These are phyloP conservation scores for Leishmania braziliensis DNA, from an alignment of 208 protist species.

Conservation along the genomic window DNA sequence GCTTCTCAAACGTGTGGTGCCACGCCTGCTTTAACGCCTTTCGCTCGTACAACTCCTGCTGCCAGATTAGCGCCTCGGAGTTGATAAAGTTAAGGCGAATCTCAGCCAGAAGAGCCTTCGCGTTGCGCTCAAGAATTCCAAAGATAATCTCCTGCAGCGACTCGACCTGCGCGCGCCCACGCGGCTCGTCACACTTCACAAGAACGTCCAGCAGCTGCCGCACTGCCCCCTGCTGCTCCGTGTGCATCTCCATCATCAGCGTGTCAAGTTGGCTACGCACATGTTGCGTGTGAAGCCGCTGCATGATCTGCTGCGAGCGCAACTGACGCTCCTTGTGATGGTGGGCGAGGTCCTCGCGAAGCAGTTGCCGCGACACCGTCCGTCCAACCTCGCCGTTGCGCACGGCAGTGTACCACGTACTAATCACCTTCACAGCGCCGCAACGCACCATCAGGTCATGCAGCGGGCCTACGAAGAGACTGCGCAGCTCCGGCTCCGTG, in stretches of 20 bases:
- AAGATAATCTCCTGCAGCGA: constrained; percentile 23
- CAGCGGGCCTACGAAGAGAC: constrained; percentile 22
- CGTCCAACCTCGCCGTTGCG: constrained; percentile 23
- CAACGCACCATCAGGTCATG: constrained; percentile 24
- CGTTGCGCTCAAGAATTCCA: constrained; percentile 28
- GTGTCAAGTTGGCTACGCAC: constrained; percentile 28
- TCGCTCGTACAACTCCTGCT: constrained; percentile 54
- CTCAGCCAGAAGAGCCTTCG: constrained; percentile 10
- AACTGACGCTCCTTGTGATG: constrained; percentile 22
- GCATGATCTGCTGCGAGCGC: constrained; percentile 12
- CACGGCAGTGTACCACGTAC: constrained; percentile 22
- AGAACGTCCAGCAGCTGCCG: constrained; percentile 21
- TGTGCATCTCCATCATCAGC: constrained; percentile 27
- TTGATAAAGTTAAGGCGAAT: constrained; percentile 16
- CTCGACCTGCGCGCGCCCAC: constrained; percentile 15
- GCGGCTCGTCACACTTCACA: constrained; percentile 26
- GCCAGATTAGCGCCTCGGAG: constrained; percentile 40
- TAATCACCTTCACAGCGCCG: constrained; percentile 20
- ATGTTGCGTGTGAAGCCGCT: constrained; percentile 30
- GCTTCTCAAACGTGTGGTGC: constrained; percentile 24
- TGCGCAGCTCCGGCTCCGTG: constrained; percentile 10
- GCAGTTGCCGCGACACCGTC: constrained; percentile 16
- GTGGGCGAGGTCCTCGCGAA: constrained; percentile 16
- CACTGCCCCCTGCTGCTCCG: constrained; percentile 21
- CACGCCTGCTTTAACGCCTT: constrained; percentile 33